These are phyloP conservation scores for Ustilago lituana DNA, from an alignment of 1,284 basidiomycete species.

Conservation along the genomic window DNA sequence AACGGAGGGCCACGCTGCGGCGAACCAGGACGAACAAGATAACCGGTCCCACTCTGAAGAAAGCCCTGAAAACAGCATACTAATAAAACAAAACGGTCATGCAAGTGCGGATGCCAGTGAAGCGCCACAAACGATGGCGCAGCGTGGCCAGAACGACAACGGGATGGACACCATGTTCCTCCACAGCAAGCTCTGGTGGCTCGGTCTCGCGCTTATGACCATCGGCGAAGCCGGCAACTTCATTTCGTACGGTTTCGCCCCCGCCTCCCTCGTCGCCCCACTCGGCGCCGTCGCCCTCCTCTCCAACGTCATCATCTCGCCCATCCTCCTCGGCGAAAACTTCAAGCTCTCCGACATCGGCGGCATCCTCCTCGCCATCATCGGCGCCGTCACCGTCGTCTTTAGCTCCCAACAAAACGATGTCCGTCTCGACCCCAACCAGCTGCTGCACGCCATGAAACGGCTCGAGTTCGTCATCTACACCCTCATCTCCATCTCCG, in stretches of 20 bases:
- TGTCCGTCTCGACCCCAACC: conserved; percentile 47
- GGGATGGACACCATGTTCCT: conserved; percentile 54
- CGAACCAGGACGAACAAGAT: background rate
- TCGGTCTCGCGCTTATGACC: conserved; percentile 87
- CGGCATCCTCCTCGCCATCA: conserved; percentile 70
- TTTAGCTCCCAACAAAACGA: conserved; percentile 74
- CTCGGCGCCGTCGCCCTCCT: conserved; percentile 85
- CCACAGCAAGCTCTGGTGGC: conserved; percentile 83
- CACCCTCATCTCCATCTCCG: conserved; percentile 26
- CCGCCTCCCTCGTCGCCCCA: conserved; percentile 93
- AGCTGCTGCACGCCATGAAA: conserved; percentile 54
- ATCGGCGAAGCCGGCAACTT: conserved; percentile 92
- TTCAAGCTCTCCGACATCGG: conserved; percentile 78
- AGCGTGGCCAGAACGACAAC: conserved; percentile 7
- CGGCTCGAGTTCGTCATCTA: conserved; percentile 61
- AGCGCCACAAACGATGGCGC: too few species aligned
- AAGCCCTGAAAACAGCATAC: too few species aligned
- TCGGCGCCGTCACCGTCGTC: conserved; percentile 75
- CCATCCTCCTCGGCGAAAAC: conserved; percentile 74
- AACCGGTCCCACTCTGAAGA: too few species aligned
- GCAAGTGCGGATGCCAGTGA: background rate
- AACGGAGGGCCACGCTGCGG: background rate
- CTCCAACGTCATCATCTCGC: conserved; percentile 93
- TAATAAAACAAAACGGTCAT: too few species aligned
- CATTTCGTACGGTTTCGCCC: conserved; percentile 80